Conservation (phyloP, 805 yeast genomes). For the Candida mattraensis region DNA sequence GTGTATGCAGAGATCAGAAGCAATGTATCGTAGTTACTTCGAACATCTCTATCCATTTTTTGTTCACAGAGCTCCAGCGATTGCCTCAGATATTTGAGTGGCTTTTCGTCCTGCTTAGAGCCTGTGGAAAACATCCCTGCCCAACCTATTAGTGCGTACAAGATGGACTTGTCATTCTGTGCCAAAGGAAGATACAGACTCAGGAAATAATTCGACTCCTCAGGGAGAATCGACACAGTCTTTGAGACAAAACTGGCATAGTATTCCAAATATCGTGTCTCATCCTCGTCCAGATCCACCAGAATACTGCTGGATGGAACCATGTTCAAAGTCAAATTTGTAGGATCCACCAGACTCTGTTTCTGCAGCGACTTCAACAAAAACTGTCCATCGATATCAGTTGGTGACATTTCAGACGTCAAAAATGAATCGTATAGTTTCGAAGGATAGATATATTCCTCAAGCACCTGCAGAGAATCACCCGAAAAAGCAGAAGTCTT, state of each 20-base stretch:
- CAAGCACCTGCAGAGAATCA: too few relatives aligned
- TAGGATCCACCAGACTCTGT: too few relatives aligned
- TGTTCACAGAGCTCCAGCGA: slow-evolving; percentile 11
- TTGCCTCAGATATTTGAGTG: slow-evolving; percentile 3
- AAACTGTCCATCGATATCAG: too few relatives aligned
- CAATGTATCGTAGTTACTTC: slow-evolving; percentile 10
- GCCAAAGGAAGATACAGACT: slow-evolving; percentile 57
- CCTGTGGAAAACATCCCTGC: slow-evolving; percentile 35
- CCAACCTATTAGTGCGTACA: slow-evolving; percentile 55
- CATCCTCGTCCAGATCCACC: slow-evolving; percentile 10
- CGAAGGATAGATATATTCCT: too few relatives aligned
- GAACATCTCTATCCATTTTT: slow-evolving; percentile 6
- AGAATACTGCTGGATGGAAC: too few relatives aligned
- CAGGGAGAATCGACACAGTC: slow-evolving; percentile 49
- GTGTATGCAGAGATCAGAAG: slow-evolving; percentile 23
- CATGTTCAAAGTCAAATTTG: too few relatives aligned
- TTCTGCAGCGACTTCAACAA: too few relatives aligned
- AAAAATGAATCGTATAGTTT: too few relatives aligned
- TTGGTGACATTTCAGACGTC: too few relatives aligned
- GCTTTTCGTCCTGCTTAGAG: slow-evolving; percentile 6
- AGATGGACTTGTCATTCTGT: slow-evolving; percentile 42
- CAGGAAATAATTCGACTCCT: slow-evolving; percentile 48
- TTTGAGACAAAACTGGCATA: slow-evolving; percentile 45
- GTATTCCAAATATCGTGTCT: slow-evolving; percentile 40
- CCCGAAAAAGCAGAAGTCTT: too few relatives aligned